Evolutionary conservation across 1,284 basidiomycete species (phyloP), one percentile per base, ranked within the genome.

Genomic region (Marasmius fiardii): DNA sequence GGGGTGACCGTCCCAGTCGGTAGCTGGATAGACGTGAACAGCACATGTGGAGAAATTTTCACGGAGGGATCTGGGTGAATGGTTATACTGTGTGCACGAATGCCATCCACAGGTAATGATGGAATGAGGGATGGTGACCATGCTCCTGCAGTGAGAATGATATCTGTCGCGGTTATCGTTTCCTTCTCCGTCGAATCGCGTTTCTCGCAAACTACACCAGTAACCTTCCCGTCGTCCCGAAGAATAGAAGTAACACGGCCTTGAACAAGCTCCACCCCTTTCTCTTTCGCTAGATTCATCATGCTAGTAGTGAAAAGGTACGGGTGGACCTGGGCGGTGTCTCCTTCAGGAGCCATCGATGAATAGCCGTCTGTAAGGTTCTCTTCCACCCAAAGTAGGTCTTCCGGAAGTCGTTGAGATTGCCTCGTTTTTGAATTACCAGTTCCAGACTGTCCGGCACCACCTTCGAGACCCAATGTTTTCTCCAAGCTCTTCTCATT

Each of bases 241-340:
- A 74, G 56, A 59, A 86, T 74, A 7, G 64, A 60, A 2, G 71
- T 77, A 3, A 71, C 85, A 53, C 71, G 73, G 2, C 74, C 78
- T 7, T 64, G 58, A 37, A 83, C 67, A 53, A 80, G 69, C 52
- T 68, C 66, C 24, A 75, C 79, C 7, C 84, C 83, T 50, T 71
- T 73, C 53, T 82, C 78, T 45, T 80, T 71, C 4, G 90, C 86
- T 26, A 89, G 75, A 6, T 83, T 77, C 60, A 89, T 80, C 75
- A 97, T 87, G 64, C 82, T 86, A 16, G 80, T 82, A 0, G 92
- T 93, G 69, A 97, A 90, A 4, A 82, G 76, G 62, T 85, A 85
- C 0, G 92, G 92, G 58, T 92, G 88, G 1, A 93, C 90, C 68
- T 93, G 92, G 0, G 90, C 90, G 0, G 90, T 92, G 16, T 76